Percentiles rank a stretch among this genome's conserved stretches.
phyloP scores from a whole-genome alignment of 2,329 filamentous ascomycete species.

The Thelonectria discophora region DNA sequence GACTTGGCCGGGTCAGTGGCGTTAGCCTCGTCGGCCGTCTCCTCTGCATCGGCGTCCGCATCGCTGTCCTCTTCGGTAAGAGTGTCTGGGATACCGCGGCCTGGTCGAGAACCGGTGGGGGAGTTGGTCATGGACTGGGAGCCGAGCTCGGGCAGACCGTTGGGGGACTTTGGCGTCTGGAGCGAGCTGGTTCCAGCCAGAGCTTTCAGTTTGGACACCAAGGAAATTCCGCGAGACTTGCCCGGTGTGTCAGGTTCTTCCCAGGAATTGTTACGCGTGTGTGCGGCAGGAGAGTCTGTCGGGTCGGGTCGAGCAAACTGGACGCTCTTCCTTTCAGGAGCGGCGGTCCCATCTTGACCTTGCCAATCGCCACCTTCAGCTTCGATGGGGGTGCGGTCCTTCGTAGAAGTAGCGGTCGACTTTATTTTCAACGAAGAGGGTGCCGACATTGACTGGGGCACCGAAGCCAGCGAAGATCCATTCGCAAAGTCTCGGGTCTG shows the following conservation, averaged over 20 bases:
- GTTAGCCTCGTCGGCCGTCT: constrained; percentile 81
- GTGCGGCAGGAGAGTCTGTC: constrained; percentile 57
- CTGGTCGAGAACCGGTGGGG: constrained; percentile 55
- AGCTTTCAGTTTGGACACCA: constrained; percentile 83
- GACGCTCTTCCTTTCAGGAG: constrained; percentile 65
- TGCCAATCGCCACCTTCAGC: constrained; percentile 34
- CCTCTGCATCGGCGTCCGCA: constrained; percentile 77
- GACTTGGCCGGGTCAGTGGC: constrained; percentile 49
- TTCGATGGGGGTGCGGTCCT: constrained; percentile 34
- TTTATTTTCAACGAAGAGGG: constrained; percentile 31
- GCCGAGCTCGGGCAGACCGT: constrained; percentile 46
- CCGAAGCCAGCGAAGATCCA: constrained; percentile 8
- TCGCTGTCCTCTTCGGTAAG: constrained; percentile 60
- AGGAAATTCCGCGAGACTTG: constrained; percentile 69
- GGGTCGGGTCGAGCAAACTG: constrained; percentile 73
- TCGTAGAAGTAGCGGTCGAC: constrained; percentile 36
- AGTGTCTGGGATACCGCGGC: constrained; percentile 62
- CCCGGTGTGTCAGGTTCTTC: constrained; percentile 69
- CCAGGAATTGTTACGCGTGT: constrained; percentile 71
- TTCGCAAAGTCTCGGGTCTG: constrained; percentile 28
- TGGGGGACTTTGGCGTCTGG: constrained; percentile 56
- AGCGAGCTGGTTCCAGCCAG: constrained; percentile 65
- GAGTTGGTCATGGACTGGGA: constrained; percentile 57
- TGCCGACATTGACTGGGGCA: constrained; percentile 18
- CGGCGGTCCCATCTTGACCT: constrained; percentile 27